Percentiles rank a stretch among this genome's conserved stretches.
Evolutionary conservation across 768 basidiomycete genomes (phyloP).

Genomic region (Amanita phalloides): DNA sequence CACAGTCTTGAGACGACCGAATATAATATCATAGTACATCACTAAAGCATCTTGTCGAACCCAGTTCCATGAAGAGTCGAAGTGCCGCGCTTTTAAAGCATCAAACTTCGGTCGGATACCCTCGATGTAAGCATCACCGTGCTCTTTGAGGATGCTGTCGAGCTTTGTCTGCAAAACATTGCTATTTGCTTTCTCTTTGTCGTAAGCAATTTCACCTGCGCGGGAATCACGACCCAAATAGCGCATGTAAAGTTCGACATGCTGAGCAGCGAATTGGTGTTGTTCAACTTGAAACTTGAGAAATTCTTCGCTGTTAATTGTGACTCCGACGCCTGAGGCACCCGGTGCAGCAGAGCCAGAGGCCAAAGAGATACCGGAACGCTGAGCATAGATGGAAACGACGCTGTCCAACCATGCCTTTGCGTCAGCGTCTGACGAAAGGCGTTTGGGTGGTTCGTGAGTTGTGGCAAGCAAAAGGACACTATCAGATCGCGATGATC

Average conservation of each 20-base stretch:
- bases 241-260: slow-evolving; percentile 95
- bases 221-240: slow-evolving; percentile 92
- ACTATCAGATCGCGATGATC: slow-evolving; percentile 78
- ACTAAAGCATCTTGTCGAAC: slow-evolving; percentile 91
- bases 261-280: slow-evolving; percentile 82
- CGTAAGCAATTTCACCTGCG: slow-evolving; percentile 82
- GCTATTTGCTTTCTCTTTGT: slow-evolving; percentile 71
- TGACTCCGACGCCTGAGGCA: slow-evolving; percentile 61
- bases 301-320: slow-evolving; percentile 98
- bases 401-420: slow-evolving; percentile 89
- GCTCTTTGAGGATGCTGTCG: slow-evolving; percentile 83
- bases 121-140: slow-evolving; percentile 88
- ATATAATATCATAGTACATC: slow-evolving; percentile 99
- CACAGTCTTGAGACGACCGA: slow-evolving; percentile 86
- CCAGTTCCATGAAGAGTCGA: slow-evolving; percentile 99
- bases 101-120: slow-evolving; percentile 95
- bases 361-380: slow-evolving; percentile 77
- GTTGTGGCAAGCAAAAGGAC: slow-evolving; percentile 88
- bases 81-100: slow-evolving; percentile 91
- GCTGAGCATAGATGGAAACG: slow-evolving; percentile 77
- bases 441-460: slow-evolving; percentile 88
- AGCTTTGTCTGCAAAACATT: slow-evolving; percentile 71
- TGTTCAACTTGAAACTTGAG: slow-evolving; percentile 93
- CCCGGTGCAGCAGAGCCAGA: slow-evolving; percentile 52
- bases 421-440: slow-evolving; percentile 84